Evolutionary conservation across 1,284 basidiomycete species (phyloP), one percentile per base, ranked within the genome.

Genomic region (Fomitopsis pinicola): DNA sequence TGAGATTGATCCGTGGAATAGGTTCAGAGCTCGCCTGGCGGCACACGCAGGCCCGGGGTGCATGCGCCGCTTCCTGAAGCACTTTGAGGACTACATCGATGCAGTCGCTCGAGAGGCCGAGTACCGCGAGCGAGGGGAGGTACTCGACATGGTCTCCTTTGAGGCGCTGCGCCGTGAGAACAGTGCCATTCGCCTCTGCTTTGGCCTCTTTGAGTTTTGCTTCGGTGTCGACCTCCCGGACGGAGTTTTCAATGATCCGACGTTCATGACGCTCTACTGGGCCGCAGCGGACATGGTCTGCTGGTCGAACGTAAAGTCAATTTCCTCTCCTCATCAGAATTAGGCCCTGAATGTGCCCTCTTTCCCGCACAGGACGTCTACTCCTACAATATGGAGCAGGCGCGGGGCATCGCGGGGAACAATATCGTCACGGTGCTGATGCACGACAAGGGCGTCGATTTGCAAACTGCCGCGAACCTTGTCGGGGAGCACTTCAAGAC

Each of bases 11-110:
- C 45, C 44, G 58, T 61, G 45, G 42, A 55, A 22, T 61, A 86
- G 86, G 59, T 87, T 87, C 71, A 76, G 82, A 52, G 72, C 72
- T 42, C 79, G 85, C 38, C 76, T 84, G 63, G 64, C 80, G 56
- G 74, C 76, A 59, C 70, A 73, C 35, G 76, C 78, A 40, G 78
- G 80, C 5, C 76, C 80, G n/a, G 76, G 72, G 45, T 77, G 78
- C 60, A 71, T 74, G 55, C 72, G 75, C 56, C 75, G 76, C 14
- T 78, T 78, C 66, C 63, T 77, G 42, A 63, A 70, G 55, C 71
- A 74, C 58, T 73, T 71, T 55, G 68, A 68, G 30, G 71, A 68
- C 57, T 78, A 77, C 59, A 68, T 77, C 55, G 73, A 74, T n/a
- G 75, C 72, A 9, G 74, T 76, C 14, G 72, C 69, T 2, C 65